These are phyloP conservation scores for Talaromyces sp. DNA, from an alignment of 2,329 filamentous ascomycete genomes.

Conservation along the genomic window DNA sequence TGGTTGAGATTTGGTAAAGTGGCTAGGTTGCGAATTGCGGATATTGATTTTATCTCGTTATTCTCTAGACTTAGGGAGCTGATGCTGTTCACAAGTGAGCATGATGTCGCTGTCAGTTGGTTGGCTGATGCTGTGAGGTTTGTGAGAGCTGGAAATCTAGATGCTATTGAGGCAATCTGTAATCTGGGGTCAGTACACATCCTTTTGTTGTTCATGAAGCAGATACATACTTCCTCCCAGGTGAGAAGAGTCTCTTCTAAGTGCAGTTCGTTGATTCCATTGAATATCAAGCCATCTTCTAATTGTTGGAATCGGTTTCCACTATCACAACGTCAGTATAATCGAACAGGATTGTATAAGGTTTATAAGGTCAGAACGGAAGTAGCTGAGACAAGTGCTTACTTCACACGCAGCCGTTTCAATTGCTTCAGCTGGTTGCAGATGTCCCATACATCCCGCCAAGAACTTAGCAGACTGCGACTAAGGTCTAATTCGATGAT, in stretches of 20 bases:
- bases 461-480: constrained; percentile 73
- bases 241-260: constrained; percentile 68
- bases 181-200: constrained; percentile 4
- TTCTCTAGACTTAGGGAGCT: constrained; percentile 54
- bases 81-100: constrained; percentile 38
- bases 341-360: not conserved
- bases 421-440: constrained; percentile 70
- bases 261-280: constrained; percentile 61
- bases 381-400: constrained; percentile 32
- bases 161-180: constrained; percentile 39
- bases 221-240: constrained; percentile 65
- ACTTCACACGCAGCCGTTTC: constrained; percentile 72
- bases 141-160: constrained; percentile 39
- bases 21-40: constrained; percentile 51
- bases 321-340: constrained; percentile 48
- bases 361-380: too few species aligned
- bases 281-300: constrained; percentile 47
- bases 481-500: constrained; percentile 79
- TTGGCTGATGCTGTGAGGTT: constrained; percentile 41
- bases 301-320: constrained; percentile 67
- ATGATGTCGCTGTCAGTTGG: constrained; percentile 35
- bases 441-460: constrained; percentile 69
- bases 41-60: constrained; percentile 44
- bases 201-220: not conserved
- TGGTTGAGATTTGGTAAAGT: constrained; percentile 55